phyloP scores from a whole-genome alignment of 1,284 basidiomycete species.

The Boletellus deceptivus region DNA sequence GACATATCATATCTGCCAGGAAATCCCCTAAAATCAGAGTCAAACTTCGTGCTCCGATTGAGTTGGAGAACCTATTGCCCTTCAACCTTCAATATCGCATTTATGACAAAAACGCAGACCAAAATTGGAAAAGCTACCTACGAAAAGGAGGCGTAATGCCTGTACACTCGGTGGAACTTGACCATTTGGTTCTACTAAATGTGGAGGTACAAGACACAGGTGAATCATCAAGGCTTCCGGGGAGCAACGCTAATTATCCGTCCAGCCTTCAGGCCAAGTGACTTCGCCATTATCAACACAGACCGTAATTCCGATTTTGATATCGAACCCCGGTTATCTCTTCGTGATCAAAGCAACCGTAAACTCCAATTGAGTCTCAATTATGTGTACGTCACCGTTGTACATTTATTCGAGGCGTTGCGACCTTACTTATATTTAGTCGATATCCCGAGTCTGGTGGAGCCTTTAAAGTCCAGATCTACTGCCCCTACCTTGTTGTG shows the following conservation, averaged over 20 bases:
- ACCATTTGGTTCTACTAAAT: slow-evolving; percentile 92
- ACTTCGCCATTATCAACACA: slow-evolving; percentile 97
- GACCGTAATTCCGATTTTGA: slow-evolving; percentile 92
- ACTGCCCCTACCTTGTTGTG: slow-evolving; percentile 87
- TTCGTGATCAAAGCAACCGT: slow-evolving; percentile 76
- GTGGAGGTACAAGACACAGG: slow-evolving; percentile 89
- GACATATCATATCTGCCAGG: slow-evolving; percentile 40
- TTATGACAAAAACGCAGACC: slow-evolving; percentile 93
- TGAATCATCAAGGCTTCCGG: slow-evolving; percentile 33
- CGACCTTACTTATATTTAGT: slow-evolving; percentile 36
- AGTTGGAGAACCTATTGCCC: slow-evolving; percentile 95
- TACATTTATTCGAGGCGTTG: neutral
- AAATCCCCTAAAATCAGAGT: slow-evolving; percentile 85
- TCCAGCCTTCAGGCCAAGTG: slow-evolving; percentile 90
- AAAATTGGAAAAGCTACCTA: slow-evolving; percentile 91
- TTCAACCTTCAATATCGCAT: slow-evolving; percentile 96
- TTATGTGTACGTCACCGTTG: slow-evolving; percentile 67
- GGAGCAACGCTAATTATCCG: slow-evolving; percentile 4
- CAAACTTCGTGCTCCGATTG: slow-evolving; percentile 90
- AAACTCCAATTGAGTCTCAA: slow-evolving; percentile 85
- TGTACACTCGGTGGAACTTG: slow-evolving; percentile 93
- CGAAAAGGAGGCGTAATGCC: slow-evolving; percentile 95
- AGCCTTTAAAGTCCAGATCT: slow-evolving; percentile 98
- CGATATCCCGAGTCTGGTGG: slow-evolving; percentile 91
- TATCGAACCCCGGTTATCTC: slow-evolving; percentile 68